Base-by-base conservation (phyloP, 768 basidiomycete genomes). In the Amanita brunnescens region DNA sequence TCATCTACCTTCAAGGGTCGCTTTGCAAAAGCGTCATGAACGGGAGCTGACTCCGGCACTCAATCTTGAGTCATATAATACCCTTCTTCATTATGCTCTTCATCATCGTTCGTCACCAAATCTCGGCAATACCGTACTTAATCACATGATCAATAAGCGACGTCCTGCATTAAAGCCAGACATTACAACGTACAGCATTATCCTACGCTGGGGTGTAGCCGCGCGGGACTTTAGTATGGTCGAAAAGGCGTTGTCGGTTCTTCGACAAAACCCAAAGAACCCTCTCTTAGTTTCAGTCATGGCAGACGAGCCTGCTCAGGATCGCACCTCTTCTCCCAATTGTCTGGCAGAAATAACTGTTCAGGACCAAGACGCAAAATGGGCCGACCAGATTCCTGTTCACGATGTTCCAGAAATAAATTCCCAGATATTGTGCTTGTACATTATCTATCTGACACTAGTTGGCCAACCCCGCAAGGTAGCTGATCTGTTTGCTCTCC, bases 51-150 rank as follows among this genome's bases (percentile, higher is more conserved):
- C 66, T 34, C 72, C 68, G 16, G 61, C 63, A 0, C 59, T 80
- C 6, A 66, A 70, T 37, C 52, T 70, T 8, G 61, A 18, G 66
- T 74, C 1, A 5, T 83, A 77, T 62, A 81, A 87, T 60, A 56
- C 79, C 0, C 72, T 91, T 23, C 57, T 90, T 3, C 73, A 84
- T 54, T 89, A 87, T 61, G 69, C 81, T 3, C 70, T 91, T 32
- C 76, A 77, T 6, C 74, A 85, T 57, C 74, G 76, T n/a, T 65
- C 71, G 35, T 81, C 81, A 5, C 64, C 74, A 14, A 52, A 59
- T 1, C 66, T 78, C 21, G 83, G 78, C 0, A 62, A 71, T 12
- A 55, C 61, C 10, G 64, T 88, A 12, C 61, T 87, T 9, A 55
- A 74, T 10, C 78, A 86, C 56, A 82, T 87, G 79, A 67, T 66